phyloP scores from a whole-genome alignment of 2,329 filamentous ascomycete species.

The Zymoseptoria tritici region DNA sequence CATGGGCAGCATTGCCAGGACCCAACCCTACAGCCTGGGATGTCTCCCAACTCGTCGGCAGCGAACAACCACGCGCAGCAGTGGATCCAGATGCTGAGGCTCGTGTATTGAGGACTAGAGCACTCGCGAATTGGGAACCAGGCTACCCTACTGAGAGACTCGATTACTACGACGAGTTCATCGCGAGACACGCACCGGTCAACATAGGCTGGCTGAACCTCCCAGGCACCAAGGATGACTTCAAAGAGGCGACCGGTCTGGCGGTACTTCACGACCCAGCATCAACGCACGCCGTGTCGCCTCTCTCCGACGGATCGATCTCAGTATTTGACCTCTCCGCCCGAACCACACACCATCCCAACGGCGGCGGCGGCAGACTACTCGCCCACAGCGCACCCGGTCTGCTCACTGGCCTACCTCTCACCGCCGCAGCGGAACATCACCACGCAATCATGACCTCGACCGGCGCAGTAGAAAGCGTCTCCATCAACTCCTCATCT shows the following conservation, averaged over 20 bases:
- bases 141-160: conserved; percentile 63
- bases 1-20: conserved; percentile 29
- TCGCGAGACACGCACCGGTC: conserved; percentile 71
- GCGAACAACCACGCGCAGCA: conserved; percentile 7
- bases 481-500: conserved; percentile 64
- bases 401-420: conserved; percentile 55
- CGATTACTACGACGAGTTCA: conserved; percentile 84
- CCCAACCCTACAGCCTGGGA: conserved; percentile 17
- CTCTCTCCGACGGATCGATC: conserved; percentile 80
- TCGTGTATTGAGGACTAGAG: conserved; percentile 36
- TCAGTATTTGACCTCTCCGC: conserved; percentile 63
- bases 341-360: conserved; percentile 12
- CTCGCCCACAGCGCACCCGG: conserved; percentile 58
- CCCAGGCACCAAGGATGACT: conserved; percentile 39
- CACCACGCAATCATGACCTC: conserved; percentile 57
- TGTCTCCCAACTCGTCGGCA: conserved; percentile 16
- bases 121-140: conserved; percentile 77
- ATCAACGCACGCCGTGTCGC: conserved; percentile 59
- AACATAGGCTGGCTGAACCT: conserved; percentile 69
- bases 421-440: conserved; percentile 35
- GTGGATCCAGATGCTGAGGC: conserved; percentile 14
- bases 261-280: conserved; percentile 52
- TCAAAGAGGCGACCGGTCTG: conserved; percentile 64
- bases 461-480: conserved; percentile 67
- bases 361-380: conserved; percentile 47